Percentiles rank a stretch among this genome's conserved stretches.
Conservation (phyloP, 2,329 filamentous ascomycete genomes). For the Diaporthe batatas region DNA sequence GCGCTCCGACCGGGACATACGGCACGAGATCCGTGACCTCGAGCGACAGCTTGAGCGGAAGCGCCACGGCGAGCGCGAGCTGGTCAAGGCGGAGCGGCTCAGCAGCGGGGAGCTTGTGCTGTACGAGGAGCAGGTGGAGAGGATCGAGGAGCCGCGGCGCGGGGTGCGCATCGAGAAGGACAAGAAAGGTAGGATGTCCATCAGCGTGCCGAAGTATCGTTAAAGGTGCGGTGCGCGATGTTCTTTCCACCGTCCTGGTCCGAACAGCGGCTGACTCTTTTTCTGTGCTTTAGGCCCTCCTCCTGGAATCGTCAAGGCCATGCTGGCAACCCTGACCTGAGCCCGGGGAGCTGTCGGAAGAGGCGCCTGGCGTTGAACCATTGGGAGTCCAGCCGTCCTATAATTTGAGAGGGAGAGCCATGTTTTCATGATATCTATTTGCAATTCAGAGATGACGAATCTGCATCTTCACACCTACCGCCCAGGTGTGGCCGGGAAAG, state of each 20-base stretch:
- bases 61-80: slow-evolving; percentile 57
- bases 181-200: slow-evolving; percentile 94
- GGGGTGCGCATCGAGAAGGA: slow-evolving; percentile 85
- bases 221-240: slow-evolving; percentile 63
- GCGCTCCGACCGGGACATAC: slow-evolving; percentile 69
- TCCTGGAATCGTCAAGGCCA: slow-evolving; percentile 74
- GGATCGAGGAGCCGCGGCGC: slow-evolving; percentile 65
- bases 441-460: slow-evolving; percentile 12
- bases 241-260: slow-evolving; percentile 39
- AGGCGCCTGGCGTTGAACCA: slow-evolving; percentile 12
- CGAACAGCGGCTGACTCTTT: slow-evolving; percentile 30
- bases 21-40: slow-evolving; percentile 78
- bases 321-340: slow-evolving; percentile 79
- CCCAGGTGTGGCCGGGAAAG: neutral
- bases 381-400: neutral
- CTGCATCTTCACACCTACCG: slow-evolving; percentile 25
- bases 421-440: slow-evolving; percentile 36
- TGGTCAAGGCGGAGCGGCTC: slow-evolving; percentile 69
- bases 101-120: slow-evolving; percentile 74
- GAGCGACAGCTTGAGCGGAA: slow-evolving; percentile 70
- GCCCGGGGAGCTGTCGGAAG: slow-evolving; percentile 44
- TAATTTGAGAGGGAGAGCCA: slow-evolving; percentile 1
- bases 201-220: slow-evolving; percentile 81
- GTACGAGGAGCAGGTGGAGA: slow-evolving; percentile 72
- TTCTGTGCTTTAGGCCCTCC: slow-evolving; percentile 66